These are phyloP conservation scores for Decorospora gaudefroyi DNA, from an alignment of 2,329 filamentous ascomycete genomes.

Conservation along the genomic window DNA sequence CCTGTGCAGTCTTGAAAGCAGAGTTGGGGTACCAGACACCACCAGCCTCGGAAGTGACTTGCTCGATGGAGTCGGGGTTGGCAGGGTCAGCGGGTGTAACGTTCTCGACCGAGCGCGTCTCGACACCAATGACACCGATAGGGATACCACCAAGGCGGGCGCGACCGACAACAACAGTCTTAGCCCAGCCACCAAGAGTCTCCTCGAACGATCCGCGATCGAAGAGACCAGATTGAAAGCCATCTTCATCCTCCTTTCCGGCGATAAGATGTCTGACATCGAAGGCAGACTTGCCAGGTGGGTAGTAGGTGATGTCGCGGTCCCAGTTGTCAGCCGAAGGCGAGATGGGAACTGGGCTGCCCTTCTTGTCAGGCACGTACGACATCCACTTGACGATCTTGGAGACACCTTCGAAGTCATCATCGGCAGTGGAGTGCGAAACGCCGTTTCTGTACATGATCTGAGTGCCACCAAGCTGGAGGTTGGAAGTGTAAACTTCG, in stretches of 20 bases:
- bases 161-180: conserved; percentile 94
- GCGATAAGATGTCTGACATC: conserved; percentile 93
- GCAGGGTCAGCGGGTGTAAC: conserved; percentile 94
- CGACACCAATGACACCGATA: conserved; percentile 96
- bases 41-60: conserved; percentile 91
- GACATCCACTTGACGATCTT: conserved; percentile 99
- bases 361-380: conserved; percentile 94
- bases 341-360: conserved; percentile 88
- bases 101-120: conserved; percentile 95
- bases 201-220: conserved; percentile 97
- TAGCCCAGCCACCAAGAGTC: conserved; percentile 93
- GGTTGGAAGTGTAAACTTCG: conserved; percentile 97
- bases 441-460: conserved; percentile 99
- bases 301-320: conserved; percentile 82
- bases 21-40: conserved; percentile 99
- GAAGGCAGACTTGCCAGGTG: conserved; percentile 80
- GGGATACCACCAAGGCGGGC: conserved; percentile 96
- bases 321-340: conserved; percentile 88
- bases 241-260: conserved; percentile 82
- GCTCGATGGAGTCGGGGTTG: conserved; percentile 97
- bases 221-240: conserved; percentile 89
- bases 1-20: conserved; percentile 98
- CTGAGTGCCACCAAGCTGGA: conserved; percentile 99
- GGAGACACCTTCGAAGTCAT: conserved; percentile 96
- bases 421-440: conserved; percentile 95